phyloP scores from a whole-genome alignment of 352 stramenopile species.

The Phytopythium oedochilum region DNA sequence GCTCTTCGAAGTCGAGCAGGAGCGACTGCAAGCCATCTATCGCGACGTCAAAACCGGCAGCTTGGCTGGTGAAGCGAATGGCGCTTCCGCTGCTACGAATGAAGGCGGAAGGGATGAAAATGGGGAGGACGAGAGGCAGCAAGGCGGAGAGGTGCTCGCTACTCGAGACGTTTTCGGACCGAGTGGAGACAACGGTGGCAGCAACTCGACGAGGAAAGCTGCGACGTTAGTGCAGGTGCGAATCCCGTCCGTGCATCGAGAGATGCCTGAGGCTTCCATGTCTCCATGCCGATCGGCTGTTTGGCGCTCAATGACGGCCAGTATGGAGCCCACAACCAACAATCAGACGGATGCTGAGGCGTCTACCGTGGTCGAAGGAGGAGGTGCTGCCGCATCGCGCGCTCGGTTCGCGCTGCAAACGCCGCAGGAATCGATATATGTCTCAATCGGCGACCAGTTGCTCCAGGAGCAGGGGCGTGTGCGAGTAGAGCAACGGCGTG shows the following conservation, averaged over 20 bases:
- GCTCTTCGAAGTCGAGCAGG: slow-evolving; percentile 66
- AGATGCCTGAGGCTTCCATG: not conserved
- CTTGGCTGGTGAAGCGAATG: not conserved
- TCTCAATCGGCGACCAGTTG: slow-evolving; percentile 17
- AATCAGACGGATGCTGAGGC: not conserved
- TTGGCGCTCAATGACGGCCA: not conserved
- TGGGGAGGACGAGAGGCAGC: not conserved
- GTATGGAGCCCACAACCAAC: not conserved
- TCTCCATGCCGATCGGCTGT: not conserved
- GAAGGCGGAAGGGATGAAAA: not conserved
- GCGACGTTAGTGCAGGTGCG: not conserved
- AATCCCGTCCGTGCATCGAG: not conserved
- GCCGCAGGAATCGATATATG: slow-evolving; percentile 46
- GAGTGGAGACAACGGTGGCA: not conserved
- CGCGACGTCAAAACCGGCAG: slow-evolving; percentile 6
- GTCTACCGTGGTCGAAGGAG: not conserved
- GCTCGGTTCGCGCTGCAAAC: slow-evolving; percentile 25
- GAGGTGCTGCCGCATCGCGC: not conserved
- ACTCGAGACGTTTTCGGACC: not conserved
- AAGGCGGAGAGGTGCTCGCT: not conserved
- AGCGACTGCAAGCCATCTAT: slow-evolving; percentile 63
- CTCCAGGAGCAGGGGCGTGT: slow-evolving; percentile 1
- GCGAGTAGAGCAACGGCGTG: slow-evolving; percentile 8
- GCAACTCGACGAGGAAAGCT: not conserved
- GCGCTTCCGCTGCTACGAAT: not conserved